These are phyloP conservation scores for Trametes sp. DNA, from an alignment of 1,284 basidiomycete genomes.

Conservation along the genomic window DNA sequence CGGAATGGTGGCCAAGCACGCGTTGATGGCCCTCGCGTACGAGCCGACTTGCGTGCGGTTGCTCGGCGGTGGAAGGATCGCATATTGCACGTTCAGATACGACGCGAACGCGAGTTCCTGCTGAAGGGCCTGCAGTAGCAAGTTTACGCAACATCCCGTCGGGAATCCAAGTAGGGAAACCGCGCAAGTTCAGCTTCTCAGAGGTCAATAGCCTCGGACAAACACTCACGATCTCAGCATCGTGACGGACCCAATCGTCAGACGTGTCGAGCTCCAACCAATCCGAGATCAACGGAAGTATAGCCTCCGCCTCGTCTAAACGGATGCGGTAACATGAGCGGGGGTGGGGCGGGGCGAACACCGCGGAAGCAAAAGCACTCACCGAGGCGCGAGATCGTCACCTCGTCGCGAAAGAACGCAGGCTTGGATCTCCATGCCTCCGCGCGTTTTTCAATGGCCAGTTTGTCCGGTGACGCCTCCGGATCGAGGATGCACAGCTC, in stretches of 20 bases:
- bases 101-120: constrained; percentile 95
- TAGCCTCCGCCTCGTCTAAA: constrained; percentile 84
- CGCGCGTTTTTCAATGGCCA: constrained; percentile 73
- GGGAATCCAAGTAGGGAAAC: not conserved
- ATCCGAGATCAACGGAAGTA: constrained; percentile 84
- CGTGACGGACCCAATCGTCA: constrained; percentile 95
- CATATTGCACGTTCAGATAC: constrained; percentile 87
- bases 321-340: not conserved
- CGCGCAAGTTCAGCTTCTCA: not conserved
- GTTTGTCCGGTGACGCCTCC: constrained; percentile 58
- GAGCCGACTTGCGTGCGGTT: constrained; percentile 88
- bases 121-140: constrained; percentile 76
- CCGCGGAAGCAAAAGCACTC: constrained; percentile 35
- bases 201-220: not conserved
- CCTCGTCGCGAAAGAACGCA: constrained; percentile 83
- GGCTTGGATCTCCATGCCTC: constrained; percentile 91
- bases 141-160: not conserved
- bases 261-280: constrained; percentile 96
- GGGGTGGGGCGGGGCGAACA: not conserved
- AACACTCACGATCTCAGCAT: constrained; percentile 87
- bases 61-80: constrained; percentile 90
- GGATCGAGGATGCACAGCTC: constrained; percentile 81
- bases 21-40: constrained; percentile 90
- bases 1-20: constrained; percentile 74
- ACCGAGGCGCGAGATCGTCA: constrained; percentile 89